These are phyloP conservation scores for Cruciata laevipes DNA, from an alignment of 257 asterid genomes.

Conservation along the genomic window DNA sequence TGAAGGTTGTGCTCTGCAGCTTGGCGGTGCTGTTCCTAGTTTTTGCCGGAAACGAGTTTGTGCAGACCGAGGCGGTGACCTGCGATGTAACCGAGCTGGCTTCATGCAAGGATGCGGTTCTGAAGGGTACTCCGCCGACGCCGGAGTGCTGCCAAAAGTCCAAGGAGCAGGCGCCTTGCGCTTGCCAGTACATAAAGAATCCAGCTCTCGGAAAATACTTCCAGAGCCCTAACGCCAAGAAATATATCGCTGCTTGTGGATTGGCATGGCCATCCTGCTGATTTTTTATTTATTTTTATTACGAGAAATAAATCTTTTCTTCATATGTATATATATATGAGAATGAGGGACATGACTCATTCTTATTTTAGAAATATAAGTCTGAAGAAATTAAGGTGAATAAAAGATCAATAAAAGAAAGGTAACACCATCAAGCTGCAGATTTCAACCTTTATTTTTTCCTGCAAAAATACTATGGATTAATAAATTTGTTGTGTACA, in stretches of 20 bases:
- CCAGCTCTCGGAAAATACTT: background rate
- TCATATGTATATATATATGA: no score
- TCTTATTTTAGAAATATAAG: no score
- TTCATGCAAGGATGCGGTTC: background rate
- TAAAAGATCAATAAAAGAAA: no score
- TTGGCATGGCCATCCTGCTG: background rate
- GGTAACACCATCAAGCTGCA: no score
- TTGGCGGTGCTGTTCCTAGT: background rate
- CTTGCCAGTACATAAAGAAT: background rate
- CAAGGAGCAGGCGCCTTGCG: background rate
- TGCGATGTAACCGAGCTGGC: background rate
- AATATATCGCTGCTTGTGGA: background rate
- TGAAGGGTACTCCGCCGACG: background rate
- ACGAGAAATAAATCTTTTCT: no score
- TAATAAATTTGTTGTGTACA: no score
- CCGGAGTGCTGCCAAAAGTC: conserved; percentile 2
- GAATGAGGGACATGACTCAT: no score
- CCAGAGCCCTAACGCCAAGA: background rate
- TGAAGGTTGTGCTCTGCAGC: background rate
- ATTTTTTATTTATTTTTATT: no score
- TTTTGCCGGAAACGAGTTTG: background rate
- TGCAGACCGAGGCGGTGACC: background rate
- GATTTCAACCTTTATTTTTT: no score
- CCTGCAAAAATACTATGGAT: no score
- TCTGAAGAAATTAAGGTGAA: no score